Evolutionary conservation across 305 asterid genomes (phyloP), one percentile per base, ranked within the genome.

Genomic region (Petunia hybrid): DNA sequence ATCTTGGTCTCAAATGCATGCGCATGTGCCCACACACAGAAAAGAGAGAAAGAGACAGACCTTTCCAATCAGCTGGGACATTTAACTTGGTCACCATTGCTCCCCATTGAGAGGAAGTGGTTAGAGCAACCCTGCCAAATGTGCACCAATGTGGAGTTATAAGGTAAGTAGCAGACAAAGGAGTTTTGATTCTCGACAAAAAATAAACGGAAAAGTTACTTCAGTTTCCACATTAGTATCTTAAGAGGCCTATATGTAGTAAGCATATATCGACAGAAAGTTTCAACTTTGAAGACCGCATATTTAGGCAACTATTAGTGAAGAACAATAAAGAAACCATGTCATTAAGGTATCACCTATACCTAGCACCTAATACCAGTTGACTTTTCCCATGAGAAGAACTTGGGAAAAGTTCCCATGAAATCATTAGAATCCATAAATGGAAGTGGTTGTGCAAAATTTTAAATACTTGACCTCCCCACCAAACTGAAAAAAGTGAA

Each of bases 61-160:
- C 98, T 93, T 95, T 95, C 98, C 97, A 92, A 83, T 96, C 99
- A 12, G 87, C 94, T 31, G 99, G 95, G 80, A 96, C 99, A 13
- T 86, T 85, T 31, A 94, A 90, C 84, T 94, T 94, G n/a, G 98
- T 91, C 81, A 85, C 91, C 93, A 91, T 85, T 71, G 81, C 87
- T 83, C 98, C 99, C 99, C 98, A 96, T 85, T 92, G 91, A 8
- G 84, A 81, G 70, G 99, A 94, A 73, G 97, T 89, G 40, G 98
- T 90, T 45, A 96, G 94, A 65, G 92, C 82, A 80, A 93, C 97
- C 92, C 99, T 96, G 91, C 85, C 78, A 86, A 68, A 73, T 59
- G 7, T 57, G 40, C 79, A 81, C 4, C 77, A 65, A 75, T 67
- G 78, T 71, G 31, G 13, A 48, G 45, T 48, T 48, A 40, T 48